Evolutionary conservation across 129 eudicot genomes (phyloP).

Genomic region (carrot (Daucus carota)): DNA sequence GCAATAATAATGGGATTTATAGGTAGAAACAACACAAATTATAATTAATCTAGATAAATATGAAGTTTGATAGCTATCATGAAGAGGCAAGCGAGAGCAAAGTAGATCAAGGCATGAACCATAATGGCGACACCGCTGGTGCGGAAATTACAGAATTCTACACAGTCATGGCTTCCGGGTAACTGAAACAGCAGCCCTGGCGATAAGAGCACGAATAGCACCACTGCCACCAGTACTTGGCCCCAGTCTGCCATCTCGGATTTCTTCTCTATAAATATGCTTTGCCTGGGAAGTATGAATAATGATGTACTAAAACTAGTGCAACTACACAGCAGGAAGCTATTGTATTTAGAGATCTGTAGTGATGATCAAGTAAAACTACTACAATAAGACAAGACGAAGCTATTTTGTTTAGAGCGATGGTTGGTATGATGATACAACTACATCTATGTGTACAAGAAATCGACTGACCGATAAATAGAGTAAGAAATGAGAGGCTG

Average conservation of each 20-base stretch:
- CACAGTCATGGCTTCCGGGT: slow-evolving; percentile 44
- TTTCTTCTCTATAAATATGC: neutral
- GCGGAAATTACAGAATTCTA: slow-evolving; percentile 62
- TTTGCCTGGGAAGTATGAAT: neutral
- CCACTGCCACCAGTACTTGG: slow-evolving; percentile 69
- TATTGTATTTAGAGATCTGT: neutral
- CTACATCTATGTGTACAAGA: neutral
- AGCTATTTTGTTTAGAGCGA: too few relatives aligned
- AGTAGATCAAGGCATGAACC: slow-evolving; percentile 53
- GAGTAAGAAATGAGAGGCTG: slow-evolving; percentile 2
- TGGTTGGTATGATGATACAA: neutral
- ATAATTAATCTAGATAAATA: neutral
- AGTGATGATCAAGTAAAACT: neutral
- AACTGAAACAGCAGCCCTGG: slow-evolving; percentile 66
- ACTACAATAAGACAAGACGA: too few relatives aligned
- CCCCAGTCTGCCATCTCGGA: slow-evolving; percentile 72
- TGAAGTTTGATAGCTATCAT: slow-evolving; percentile 29
- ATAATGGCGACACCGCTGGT: slow-evolving; percentile 55
- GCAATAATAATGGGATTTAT: neutral
- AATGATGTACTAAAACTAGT: neutral
- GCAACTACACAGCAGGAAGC: neutral
- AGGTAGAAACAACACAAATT: neutral
- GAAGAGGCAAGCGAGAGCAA: slow-evolving; percentile 59
- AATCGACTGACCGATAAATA: neutral
- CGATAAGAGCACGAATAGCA: slow-evolving; percentile 60